These are phyloP conservation scores for Candida pseudoviswanathii DNA, from an alignment of 1,139 yeast species.

Conservation along the genomic window DNA sequence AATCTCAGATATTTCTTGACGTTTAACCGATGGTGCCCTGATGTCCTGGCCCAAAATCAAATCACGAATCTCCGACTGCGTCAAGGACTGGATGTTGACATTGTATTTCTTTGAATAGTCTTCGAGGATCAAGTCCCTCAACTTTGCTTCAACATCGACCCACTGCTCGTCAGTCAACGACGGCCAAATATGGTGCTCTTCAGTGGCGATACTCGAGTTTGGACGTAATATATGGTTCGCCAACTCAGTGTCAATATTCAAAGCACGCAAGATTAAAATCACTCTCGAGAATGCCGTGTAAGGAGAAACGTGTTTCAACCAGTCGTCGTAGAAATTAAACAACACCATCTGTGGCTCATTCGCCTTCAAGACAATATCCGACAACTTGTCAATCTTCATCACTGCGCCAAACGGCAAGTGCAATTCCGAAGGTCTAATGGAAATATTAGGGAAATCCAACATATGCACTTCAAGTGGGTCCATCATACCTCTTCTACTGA, in stretches of 20 bases:
- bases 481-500: slow-evolving; percentile 85
- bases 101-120: slow-evolving; percentile 87
- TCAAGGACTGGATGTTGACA: slow-evolving; percentile 82
- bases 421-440: slow-evolving; percentile 87
- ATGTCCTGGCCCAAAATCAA: slow-evolving; percentile 93
- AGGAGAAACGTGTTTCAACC: slow-evolving; percentile 82
- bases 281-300: slow-evolving; percentile 93
- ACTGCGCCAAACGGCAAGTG: slow-evolving; percentile 90
- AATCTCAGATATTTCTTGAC: slow-evolving; percentile 77
- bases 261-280: slow-evolving; percentile 75
- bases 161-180: slow-evolving; percentile 84
- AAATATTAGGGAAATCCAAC: slow-evolving; percentile 93
- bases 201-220: slow-evolving; percentile 66
- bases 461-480: slow-evolving; percentile 97
- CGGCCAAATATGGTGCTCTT: slow-evolving; percentile 93
- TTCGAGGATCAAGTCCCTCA: slow-evolving; percentile 82
- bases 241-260: slow-evolving; percentile 75
- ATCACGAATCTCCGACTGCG: slow-evolving; percentile 93
- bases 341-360: slow-evolving; percentile 92
- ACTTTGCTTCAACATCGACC: slow-evolving; percentile 83
- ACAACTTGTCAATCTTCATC: slow-evolving; percentile 76
- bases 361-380: slow-evolving; percentile 80
- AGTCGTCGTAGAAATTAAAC: slow-evolving; percentile 91
- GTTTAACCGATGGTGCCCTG: slow-evolving; percentile 81
- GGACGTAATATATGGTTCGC: slow-evolving; percentile 79